Percentiles rank a stretch among this genome's conserved stretches.
Evolutionary conservation across 2,329 filamentous ascomycete genomes (phyloP).

Genomic region (Dryadomyces sulphureus): DNA sequence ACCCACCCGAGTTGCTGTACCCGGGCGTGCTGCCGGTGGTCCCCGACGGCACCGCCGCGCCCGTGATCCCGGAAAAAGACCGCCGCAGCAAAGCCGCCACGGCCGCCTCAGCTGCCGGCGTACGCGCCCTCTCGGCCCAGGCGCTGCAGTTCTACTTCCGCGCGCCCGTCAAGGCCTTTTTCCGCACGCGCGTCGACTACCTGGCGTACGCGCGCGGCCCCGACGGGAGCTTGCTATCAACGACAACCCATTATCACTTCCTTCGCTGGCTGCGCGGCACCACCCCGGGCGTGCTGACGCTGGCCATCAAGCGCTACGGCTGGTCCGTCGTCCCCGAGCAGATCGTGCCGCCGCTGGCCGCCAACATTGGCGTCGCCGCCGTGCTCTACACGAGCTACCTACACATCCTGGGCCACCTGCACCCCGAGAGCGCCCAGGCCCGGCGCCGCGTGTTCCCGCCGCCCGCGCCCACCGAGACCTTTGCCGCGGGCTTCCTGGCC

Average conservation of each 20-base stretch:
- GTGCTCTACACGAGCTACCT: conserved; percentile 65
- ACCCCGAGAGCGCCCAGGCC: conserved; percentile 44
- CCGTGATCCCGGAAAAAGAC: conserved; percentile 26
- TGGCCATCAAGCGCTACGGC: conserved; percentile 53
- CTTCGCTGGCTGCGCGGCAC: conserved; percentile 44
- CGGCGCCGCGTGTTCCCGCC: conserved; percentile 56
- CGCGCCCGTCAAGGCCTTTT: conserved; percentile 83
- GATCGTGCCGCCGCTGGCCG: conserved; percentile 60
- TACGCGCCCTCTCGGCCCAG: conserved; percentile 71
- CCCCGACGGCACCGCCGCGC: conserved; percentile 17
- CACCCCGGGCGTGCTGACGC: conserved; percentile 53
- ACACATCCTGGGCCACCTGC: conserved; percentile 49
- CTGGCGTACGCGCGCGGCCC: conserved; percentile 41
- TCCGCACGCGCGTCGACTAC: conserved; percentile 80
- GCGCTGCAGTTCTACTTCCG: conserved; percentile 83
- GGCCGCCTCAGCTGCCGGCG: conserved; percentile 72
- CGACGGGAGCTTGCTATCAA: conserved; percentile 13
- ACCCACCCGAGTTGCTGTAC: conserved; percentile 2
- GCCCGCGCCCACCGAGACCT: conserved; percentile 46
- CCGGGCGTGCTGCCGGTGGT: conserved; percentile 29
- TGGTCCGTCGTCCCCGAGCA: conserved; percentile 64
- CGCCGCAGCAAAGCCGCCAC: conserved; percentile 41
- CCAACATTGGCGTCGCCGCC: conserved; percentile 60
- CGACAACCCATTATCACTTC: conserved; percentile 16
- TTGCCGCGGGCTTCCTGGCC: conserved; percentile 54